Conservation (phyloP, 495 filamentous ascomycete genomes). For the Delitschia confertaspora region DNA sequence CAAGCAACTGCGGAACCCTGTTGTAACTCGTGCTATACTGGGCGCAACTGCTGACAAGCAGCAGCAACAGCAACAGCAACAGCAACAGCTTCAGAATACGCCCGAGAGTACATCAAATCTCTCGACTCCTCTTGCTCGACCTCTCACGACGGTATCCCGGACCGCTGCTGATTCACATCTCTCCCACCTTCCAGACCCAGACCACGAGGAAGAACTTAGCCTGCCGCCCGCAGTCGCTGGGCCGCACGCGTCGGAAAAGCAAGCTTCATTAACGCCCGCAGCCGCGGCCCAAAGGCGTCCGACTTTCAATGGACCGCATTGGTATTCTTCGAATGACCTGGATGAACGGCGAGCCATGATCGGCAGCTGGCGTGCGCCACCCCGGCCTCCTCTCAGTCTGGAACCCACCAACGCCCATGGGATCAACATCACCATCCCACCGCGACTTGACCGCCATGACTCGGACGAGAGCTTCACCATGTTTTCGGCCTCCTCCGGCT, state of each 20-base stretch:
- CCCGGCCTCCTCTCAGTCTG: conserved; percentile 28
- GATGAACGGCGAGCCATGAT: conserved; percentile 27
- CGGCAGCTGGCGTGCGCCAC: conserved; percentile 29
- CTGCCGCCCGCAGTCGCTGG: conserved; percentile 29
- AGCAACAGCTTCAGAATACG: conserved; percentile 35
- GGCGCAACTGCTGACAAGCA: conserved; percentile 7
- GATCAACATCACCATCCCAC: conserved; percentile 33
- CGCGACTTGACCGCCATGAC: conserved; percentile 52
- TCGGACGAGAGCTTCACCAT: conserved; percentile 76
- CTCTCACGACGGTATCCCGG: conserved; percentile 42
- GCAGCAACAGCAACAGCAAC: conserved; percentile 25
- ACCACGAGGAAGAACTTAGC: conserved; percentile 25
- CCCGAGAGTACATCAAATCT: conserved; percentile 60
- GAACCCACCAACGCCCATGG: conserved; percentile 26
- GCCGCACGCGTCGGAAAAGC: conserved; percentile 5
- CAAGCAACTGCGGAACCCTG: conserved; percentile 9
- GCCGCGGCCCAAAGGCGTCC: conserved; percentile 4
- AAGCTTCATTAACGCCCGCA: neutral
- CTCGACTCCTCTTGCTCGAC: conserved; percentile 67
- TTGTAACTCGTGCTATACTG: conserved; percentile 16
- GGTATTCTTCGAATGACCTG: conserved; percentile 24
- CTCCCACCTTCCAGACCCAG: conserved; percentile 27
- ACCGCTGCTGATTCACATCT: neutral
- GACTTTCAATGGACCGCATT: conserved; percentile 21
- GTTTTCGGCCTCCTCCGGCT: conserved; percentile 67